Percentiles rank a stretch among this genome's conserved stretches.
These are phyloP conservation scores for Dianthus caryophyllus DNA, from an alignment of 148 eudicot genomes.

Conservation along the genomic window DNA sequence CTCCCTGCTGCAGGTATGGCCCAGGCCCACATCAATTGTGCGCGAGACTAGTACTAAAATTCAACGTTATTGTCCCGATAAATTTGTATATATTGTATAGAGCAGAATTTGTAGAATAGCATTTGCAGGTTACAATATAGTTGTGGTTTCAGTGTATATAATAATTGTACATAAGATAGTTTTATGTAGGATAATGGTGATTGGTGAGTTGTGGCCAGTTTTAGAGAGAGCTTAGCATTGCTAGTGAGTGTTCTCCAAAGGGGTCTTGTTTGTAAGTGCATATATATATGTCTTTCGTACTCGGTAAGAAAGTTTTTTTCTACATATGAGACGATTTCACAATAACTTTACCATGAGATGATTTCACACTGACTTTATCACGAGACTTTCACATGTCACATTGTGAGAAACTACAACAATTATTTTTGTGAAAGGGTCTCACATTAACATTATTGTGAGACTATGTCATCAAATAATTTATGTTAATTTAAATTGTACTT, in stretches of 20 bases:
- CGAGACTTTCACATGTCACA: too few relatives aligned
- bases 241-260: background rate
- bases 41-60: background rate
- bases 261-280: background rate
- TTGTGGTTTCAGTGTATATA: slow-evolving; percentile 1
- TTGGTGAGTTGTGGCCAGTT: background rate
- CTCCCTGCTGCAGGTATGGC: too few relatives aligned
- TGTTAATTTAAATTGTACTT: too few relatives aligned
- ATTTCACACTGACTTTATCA: too few relatives aligned
- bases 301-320: too few relatives aligned
- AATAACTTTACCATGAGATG: too few relatives aligned
- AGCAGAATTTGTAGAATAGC: background rate
- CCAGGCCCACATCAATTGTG: background rate
- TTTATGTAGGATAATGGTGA: background rate
- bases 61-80: background rate
- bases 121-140: background rate
- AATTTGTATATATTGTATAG: background rate
- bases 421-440: too few relatives aligned
- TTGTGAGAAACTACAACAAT: too few relatives aligned
- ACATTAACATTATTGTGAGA: too few relatives aligned
- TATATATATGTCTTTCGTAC: too few relatives aligned
- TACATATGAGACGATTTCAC: too few relatives aligned
- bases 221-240: background rate
- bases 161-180: slow-evolving; percentile 5
- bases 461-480: too few relatives aligned